Conservation (phyloP, 176 grass and related monocot species). For the Elymus sibiricus region DNA sequence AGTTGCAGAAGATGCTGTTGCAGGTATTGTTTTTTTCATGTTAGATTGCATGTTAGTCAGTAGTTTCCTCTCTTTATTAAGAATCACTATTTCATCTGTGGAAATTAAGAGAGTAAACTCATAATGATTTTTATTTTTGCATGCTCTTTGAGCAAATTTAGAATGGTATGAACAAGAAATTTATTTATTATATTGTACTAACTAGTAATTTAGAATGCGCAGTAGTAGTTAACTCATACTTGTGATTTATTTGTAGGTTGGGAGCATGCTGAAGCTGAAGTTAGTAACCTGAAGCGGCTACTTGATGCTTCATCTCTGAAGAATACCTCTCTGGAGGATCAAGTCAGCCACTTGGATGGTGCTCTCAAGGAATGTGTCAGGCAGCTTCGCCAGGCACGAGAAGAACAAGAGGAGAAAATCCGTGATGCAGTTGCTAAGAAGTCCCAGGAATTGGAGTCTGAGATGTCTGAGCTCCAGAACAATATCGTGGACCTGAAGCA, state of each 20-base stretch:
- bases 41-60: background rate
- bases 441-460: constrained; percentile 43
- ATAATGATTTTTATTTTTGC: background rate
- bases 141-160: background rate
- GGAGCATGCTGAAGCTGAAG: constrained; percentile 93
- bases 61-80: background rate
- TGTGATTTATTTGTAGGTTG: constrained; percentile 54
- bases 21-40: constrained; percentile 47
- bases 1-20: constrained; percentile 97
- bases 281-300: constrained; percentile 60
- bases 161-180: background rate
- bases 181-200: background rate
- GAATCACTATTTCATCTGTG: background rate
- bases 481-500: constrained; percentile 47
- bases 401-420: constrained; percentile 82
- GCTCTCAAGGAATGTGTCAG: constrained; percentile 97
- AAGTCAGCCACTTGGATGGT: constrained; percentile 68
- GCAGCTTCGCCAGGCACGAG: constrained; percentile 76
- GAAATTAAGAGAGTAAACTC: background rate
- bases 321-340: constrained; percentile 67
- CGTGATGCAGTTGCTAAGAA: constrained; percentile 47
- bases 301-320: constrained; percentile 69
- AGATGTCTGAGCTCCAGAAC: constrained; percentile 53
- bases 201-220: too few relatives aligned
- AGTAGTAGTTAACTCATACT: background rate